phyloP scores from a whole-genome alignment of 179 eudicot species.

The Pouteria campechiana region DNA sequence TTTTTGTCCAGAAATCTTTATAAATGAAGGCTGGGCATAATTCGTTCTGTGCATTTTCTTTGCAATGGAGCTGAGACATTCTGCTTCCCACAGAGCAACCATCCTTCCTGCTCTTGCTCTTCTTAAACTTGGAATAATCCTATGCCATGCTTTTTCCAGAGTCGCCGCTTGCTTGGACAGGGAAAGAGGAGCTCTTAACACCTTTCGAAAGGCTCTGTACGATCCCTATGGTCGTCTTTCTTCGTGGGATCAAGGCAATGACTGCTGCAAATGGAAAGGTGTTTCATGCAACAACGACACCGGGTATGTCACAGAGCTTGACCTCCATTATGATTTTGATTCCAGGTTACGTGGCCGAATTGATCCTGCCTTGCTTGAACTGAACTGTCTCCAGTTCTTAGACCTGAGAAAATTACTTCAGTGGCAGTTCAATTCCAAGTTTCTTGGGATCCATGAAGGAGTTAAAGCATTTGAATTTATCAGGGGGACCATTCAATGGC shows the following conservation, averaged over 20 bases:
- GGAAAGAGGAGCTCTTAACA: slow-evolving; percentile 18
- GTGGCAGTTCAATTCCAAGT: not conserved
- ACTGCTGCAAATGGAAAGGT: slow-evolving; percentile 29
- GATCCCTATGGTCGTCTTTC: not conserved
- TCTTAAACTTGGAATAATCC: too few relatives aligned
- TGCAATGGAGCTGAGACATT: too few relatives aligned
- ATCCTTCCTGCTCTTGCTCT: too few relatives aligned
- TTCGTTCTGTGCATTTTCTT: too few relatives aligned
- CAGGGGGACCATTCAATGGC: too few relatives aligned
- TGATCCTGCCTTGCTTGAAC: slow-evolving; percentile 7
- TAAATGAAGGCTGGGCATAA: too few relatives aligned
- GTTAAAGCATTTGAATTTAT: slow-evolving; percentile 5
- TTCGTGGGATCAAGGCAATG: slow-evolving; percentile 14
- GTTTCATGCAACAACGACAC: slow-evolving; percentile 13
- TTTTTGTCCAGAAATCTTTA: too few relatives aligned
- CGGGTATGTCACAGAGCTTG: slow-evolving; percentile 11
- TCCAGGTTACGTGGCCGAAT: slow-evolving; percentile 1
- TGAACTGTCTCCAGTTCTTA: slow-evolving; percentile 4
- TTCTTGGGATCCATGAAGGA: slow-evolving; percentile 12
- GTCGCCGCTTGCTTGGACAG: slow-evolving; percentile 9
- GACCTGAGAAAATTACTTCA: slow-evolving; percentile 6
- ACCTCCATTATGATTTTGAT: not conserved
- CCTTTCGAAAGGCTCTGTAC: slow-evolving; percentile 9
- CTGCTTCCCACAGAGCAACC: too few relatives aligned
- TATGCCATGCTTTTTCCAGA: too few relatives aligned